Evolutionary conservation across 108 stramenopile genomes (phyloP), one percentile per base, ranked within the genome.

Genomic region (Parietichytrium sp.): DNA sequence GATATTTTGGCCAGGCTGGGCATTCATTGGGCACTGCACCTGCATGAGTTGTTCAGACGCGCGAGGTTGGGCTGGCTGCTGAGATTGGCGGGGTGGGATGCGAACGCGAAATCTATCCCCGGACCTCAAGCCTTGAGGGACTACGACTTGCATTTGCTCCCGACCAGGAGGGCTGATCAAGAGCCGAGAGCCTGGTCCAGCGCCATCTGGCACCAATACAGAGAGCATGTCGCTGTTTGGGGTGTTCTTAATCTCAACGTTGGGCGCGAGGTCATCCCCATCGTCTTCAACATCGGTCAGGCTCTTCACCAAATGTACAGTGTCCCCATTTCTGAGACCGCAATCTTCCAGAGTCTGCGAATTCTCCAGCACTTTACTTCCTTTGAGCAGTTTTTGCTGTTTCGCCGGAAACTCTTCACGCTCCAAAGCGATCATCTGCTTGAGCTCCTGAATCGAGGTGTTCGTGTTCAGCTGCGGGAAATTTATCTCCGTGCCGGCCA

Each of bases 91-190:
- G 6, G 61, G 61, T 6, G 61, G 61, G 38, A 72, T 16, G 6
- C 61, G 61, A n/a, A 72, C 61, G 13, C 45, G 61, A 42, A 72
- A 72, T 33, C 61, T 33, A 6, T 72, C 61, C n/a, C 61, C 61
- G 3, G 29, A 6, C 10, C 20, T 33, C 1, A 72, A 42, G 45
- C 61, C 61, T 42, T 33, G 38, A 6, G 61, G 61, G 8, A 72
- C 61, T 6, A 72, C 6, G 15, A 72, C 61, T 18, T 33, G 45
- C 61, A 72, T 72, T 72, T 72, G 61, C 33, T 72, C 61, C 23
- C 61, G 61, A 12, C 61, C 61, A 72, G 61, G 61, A 8, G 61
- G 61, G 61, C 45, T 72, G 20, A 72, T 72, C 38, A 72, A 42
- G 13, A 72, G 33, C 36, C 61, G 61, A 0, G 61, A 18, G 8